phyloP scores from a whole-genome alignment of 2,329 filamentous ascomycete species.

The Stagonosporopsis cucurbitacearum region DNA sequence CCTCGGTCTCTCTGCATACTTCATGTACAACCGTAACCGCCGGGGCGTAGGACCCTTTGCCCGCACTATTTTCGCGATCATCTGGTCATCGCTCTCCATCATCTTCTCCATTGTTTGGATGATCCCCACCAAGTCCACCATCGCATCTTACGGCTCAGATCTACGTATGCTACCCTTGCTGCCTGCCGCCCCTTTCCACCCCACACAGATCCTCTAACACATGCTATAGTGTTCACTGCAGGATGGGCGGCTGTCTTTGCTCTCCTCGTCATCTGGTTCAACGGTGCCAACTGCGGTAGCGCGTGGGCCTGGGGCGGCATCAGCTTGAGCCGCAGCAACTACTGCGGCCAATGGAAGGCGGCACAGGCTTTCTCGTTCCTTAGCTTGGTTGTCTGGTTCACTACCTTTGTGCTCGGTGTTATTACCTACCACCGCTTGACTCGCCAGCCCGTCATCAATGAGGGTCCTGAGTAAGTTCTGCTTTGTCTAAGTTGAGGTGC shows the following conservation, averaged over 20 bases:
- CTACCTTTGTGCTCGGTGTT: slow-evolving; percentile 51
- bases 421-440: slow-evolving; percentile 29
- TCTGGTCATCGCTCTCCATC: slow-evolving; percentile 72
- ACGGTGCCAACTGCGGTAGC: slow-evolving; percentile 33
- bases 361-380: slow-evolving; percentile 75
- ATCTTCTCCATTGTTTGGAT: slow-evolving; percentile 75
- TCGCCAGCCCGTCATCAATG: slow-evolving; percentile 12
- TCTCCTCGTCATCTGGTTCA: slow-evolving; percentile 50
- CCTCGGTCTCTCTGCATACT: slow-evolving; percentile 34
- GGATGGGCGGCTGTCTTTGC: slow-evolving; percentile 65
- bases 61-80: slow-evolving; percentile 77
- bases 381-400: slow-evolving; percentile 73
- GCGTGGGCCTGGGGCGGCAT: slow-evolving; percentile 63
- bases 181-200: background rate
- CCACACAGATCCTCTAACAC: background rate
- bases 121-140: slow-evolving; percentile 70
- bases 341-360: slow-evolving; percentile 74
- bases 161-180: slow-evolving; percentile 44
- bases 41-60: slow-evolving; percentile 62
- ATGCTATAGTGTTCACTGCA: slow-evolving; percentile 63
- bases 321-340: slow-evolving; percentile 43
- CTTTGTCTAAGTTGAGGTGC: background rate
- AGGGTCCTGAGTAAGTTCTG: slow-evolving; percentile 12
- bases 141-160: slow-evolving; percentile 75
- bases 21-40: slow-evolving; percentile 34